A percentile compares a stretch with the other conserved stretches of the same genome.
Evolutionary conservation across 192 early-diverging fungal species (phyloP).

Genomic region (Tieghemiomyces parasiticus): DNA sequence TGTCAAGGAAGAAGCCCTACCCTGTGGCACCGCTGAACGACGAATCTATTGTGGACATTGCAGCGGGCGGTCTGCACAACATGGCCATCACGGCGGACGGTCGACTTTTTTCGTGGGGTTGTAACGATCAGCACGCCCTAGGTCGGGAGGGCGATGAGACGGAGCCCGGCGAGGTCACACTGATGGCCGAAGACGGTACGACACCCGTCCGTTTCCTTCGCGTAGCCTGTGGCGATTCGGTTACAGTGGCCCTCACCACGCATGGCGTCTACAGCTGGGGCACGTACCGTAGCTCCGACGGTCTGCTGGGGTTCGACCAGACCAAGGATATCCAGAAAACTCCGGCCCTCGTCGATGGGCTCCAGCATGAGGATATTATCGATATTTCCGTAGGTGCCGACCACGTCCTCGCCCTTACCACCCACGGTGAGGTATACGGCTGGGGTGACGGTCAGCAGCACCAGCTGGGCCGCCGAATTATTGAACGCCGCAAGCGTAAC

Average conservation of each 20-base stretch:
- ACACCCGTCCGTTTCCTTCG: slow-evolving; percentile 50
- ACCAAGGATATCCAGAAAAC: slow-evolving; percentile 42
- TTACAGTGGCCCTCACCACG: slow-evolving; percentile 60
- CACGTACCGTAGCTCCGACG: slow-evolving; percentile 66
- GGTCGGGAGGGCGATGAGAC: slow-evolving; percentile 48
- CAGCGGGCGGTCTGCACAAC: slow-evolving; percentile 78
- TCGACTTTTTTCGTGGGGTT: slow-evolving; percentile 85
- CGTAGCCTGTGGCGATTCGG: slow-evolving; percentile 72
- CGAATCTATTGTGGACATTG: slow-evolving; percentile 59
- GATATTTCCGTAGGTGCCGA: slow-evolving; percentile 72
- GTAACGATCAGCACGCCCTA: slow-evolving; percentile 86
- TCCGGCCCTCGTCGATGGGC: slow-evolving; percentile 41
- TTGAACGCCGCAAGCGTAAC: slow-evolving; percentile 52
- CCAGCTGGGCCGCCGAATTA: slow-evolving; percentile 72
- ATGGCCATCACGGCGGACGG: slow-evolving; percentile 58
- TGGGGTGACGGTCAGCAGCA: slow-evolving; percentile 87
- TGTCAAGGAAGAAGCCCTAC: slow-evolving; percentile 65
- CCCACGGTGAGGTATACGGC: slow-evolving; percentile 59
- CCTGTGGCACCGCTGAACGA: slow-evolving; percentile 47
- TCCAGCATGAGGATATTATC: slow-evolving; percentile 42
- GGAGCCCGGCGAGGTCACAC: slow-evolving; percentile 48
- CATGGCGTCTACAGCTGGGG: slow-evolving; percentile 84
- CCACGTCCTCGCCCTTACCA: slow-evolving; percentile 63
- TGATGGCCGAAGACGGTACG: slow-evolving; percentile 64
- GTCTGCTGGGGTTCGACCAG: slow-evolving; percentile 68